Evolutionary conservation across 306 rosid genomes (phyloP).

Genomic region (Mimosa bimucronata): DNA sequence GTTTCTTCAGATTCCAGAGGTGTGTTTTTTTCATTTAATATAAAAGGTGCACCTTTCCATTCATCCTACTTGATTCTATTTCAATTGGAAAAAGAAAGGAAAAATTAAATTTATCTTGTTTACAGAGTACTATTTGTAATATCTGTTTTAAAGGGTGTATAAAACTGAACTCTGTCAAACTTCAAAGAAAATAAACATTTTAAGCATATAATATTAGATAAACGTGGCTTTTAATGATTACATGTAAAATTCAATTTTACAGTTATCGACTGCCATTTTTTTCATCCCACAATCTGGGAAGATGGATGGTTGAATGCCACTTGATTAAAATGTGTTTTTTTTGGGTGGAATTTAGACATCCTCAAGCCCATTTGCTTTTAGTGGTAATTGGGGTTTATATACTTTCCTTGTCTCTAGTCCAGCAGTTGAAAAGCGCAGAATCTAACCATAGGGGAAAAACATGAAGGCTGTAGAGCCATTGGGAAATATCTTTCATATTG

Average conservation of each 20-base stretch:
- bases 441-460: not conserved
- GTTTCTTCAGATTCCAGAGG: conserved; percentile 96
- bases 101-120: not conserved
- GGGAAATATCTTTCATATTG: not conserved
- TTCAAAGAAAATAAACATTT: conserved; percentile 5
- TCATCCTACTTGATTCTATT: not conserved
- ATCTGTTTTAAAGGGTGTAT: not conserved
- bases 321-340: conserved; percentile 7
- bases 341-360: conserved; percentile 27
- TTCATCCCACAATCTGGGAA: conserved; percentile 18
- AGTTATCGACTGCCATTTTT: conserved; percentile 1
- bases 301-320: conserved; percentile 23
- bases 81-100: not conserved
- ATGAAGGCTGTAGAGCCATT: conserved; percentile 13
- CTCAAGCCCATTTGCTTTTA: conserved; percentile 23
- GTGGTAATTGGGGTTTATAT: conserved; percentile 14
- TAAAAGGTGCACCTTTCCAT: conserved; percentile 12
- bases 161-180: not conserved
- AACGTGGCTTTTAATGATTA: conserved; percentile 16
- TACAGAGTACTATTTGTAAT: not conserved
- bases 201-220: conserved; percentile 20
- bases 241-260: not conserved
- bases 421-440: conserved; percentile 10
- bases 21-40: conserved; percentile 25
- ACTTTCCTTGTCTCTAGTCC: conserved; percentile 20